Base-by-base conservation (phyloP, 2,329 filamentous ascomycete genomes). In the Aureobasidium zeae region DNA sequence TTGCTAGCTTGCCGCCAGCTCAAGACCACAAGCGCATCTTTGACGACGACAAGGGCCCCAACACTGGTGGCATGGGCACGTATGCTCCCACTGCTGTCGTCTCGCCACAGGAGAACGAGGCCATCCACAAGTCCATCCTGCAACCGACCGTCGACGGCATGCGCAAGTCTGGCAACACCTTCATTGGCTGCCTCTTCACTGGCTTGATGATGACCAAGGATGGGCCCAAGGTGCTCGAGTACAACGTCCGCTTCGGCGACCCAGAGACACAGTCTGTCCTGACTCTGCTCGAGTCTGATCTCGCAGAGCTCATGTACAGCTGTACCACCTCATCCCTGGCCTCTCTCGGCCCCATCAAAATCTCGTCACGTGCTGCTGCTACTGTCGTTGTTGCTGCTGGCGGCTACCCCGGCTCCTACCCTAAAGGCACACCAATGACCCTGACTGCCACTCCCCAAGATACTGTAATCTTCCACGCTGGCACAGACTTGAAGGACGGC, bases 41-140 rank as follows among this genome's bases (percentile, higher is more conserved):
- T 42, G 91, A 98, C 57, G 86, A 84, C 44, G 89, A 96, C 59
- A 73, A 77, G 37, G 91, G 91, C 1, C 85, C 87, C 26, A 96
- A 96, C 67, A 96, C 91, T 2, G 91, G 89, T 48, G 91, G 91
- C 29, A 96, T 96, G 91, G 91, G 91, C 39, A 94, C 87, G 60
- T 96, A 96, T 63, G 87, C 88, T 12, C 93, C 88, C 1, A 83
- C 70, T 9, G 60, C 55, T 2, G 53, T 62, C 19, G 68, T 69
- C 12, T 67, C 64, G 1, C 53, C 55, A 39, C 77, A 81, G 49
- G 71, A 94, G n/a, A 73, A 91, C 13, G 81, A 81, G 13, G 73
- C 79, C 48, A 79, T 98, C 49, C 82, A 95, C 59, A 72, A 73
- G 45, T 83, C 83, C 24, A 82, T 95, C 44, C 74, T 96, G n/a